These are phyloP conservation scores for Aureobasidium zeae DNA, from an alignment of 2,329 filamentous ascomycete species.

Conservation along the genomic window DNA sequence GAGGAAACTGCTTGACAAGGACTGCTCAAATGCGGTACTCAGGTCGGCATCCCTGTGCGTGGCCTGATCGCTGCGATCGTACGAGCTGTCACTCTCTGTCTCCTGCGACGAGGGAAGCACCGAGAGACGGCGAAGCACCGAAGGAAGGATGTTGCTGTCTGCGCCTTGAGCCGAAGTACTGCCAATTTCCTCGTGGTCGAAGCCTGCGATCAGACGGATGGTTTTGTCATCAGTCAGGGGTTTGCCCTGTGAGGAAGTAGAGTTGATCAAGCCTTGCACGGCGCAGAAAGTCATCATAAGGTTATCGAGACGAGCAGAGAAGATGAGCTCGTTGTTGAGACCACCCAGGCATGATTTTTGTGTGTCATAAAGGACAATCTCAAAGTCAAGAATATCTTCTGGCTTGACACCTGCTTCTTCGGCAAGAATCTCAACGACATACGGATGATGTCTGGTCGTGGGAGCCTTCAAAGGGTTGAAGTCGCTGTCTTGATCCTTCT, in stretches of 20 bases:
- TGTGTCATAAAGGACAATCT: constrained; percentile 93
- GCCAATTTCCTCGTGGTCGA: constrained; percentile 97
- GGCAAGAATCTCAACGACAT: constrained; percentile 76
- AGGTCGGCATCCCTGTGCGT: constrained; percentile 45
- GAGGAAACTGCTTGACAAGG: constrained; percentile 80
- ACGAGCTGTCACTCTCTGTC: constrained; percentile 52
- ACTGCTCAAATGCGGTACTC: constrained; percentile 85
- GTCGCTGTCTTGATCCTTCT: constrained; percentile 29
- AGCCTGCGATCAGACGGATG: constrained; percentile 87
- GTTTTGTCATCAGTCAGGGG: constrained; percentile 62
- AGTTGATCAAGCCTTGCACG: constrained; percentile 74
- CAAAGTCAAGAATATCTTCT: constrained; percentile 78
- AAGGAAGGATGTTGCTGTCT: constrained; percentile 81
- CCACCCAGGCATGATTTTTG: constrained; percentile 85
- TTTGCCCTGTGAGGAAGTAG: constrained; percentile 47
- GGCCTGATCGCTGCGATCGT: constrained; percentile 46
- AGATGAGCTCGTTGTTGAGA: constrained; percentile 87
- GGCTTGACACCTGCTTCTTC: constrained; percentile 62
- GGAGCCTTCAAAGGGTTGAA: constrained; percentile 71
- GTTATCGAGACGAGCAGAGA: constrained; percentile 92
- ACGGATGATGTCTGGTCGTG: constrained; percentile 77
- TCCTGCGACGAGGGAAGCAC: constrained; percentile 57
- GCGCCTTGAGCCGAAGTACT: constrained; percentile 88
- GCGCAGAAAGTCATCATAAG: constrained; percentile 94
- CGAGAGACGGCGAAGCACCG: constrained; percentile 77